A percentile compares a stretch with the other conserved stretches of the same genome.
Conservation (phyloP, 192 early-diverging fungal species). For the Coemansia sp. region DNA sequence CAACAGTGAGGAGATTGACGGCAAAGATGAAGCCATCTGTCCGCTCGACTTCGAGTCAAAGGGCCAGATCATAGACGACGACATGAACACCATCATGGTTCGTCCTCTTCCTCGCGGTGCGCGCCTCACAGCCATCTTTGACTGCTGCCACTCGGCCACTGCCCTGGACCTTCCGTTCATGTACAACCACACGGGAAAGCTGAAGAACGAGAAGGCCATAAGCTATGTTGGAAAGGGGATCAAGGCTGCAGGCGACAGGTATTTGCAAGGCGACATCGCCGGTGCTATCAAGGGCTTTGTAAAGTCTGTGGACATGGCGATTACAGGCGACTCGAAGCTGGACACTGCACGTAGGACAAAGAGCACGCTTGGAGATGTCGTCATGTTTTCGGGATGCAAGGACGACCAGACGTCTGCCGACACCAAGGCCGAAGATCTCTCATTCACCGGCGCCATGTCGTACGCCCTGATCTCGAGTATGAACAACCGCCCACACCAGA, state of each 20-base stretch:
- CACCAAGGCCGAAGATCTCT: constrained; percentile 59
- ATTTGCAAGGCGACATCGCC: constrained; percentile 46
- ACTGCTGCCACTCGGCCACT: constrained; percentile 84
- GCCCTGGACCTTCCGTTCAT: constrained; percentile 78
- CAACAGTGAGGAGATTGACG: constrained; percentile 77
- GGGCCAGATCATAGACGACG: constrained; percentile 74
- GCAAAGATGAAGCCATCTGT: constrained; percentile 77
- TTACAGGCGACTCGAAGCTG: constrained; percentile 51
- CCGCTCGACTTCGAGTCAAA: constrained; percentile 61
- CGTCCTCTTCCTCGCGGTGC: constrained; percentile 67
- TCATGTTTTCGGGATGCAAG: constrained; percentile 83
- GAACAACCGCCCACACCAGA: constrained; percentile 58
- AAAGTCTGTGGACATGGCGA: constrained; percentile 41
- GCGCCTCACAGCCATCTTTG: constrained; percentile 79
- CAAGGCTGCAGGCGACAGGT: constrained; percentile 29
- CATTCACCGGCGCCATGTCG: constrained; percentile 72
- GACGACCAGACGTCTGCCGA: constrained; percentile 85
- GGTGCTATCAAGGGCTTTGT: constrained; percentile 43
- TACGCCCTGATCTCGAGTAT: constrained; percentile 68
- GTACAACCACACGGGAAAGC: constrained; percentile 69
- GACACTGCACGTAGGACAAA: constrained; percentile 39
- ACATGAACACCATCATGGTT: constrained; percentile 75
- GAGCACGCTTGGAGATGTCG: constrained; percentile 65
- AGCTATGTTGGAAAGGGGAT: constrained; percentile 45
- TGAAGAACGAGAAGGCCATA: constrained; percentile 56